phyloP scores from a whole-genome alignment of 257 asterid genomes.

The Solanum arcanum region DNA sequence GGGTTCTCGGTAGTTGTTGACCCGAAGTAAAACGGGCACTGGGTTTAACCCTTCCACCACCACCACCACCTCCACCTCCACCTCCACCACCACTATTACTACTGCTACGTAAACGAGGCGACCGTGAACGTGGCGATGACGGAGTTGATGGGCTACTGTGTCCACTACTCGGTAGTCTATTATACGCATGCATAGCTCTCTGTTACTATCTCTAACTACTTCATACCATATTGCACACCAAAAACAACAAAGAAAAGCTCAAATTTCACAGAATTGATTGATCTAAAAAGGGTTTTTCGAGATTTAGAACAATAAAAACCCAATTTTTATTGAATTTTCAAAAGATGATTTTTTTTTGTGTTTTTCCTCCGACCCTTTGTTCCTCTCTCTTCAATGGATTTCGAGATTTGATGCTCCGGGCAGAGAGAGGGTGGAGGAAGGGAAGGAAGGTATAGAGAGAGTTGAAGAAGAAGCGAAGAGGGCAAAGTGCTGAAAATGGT shows the following conservation, averaged over 20 bases:
- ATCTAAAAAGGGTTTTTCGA: neutral
- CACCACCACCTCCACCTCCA: neutral
- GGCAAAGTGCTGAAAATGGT: neutral
- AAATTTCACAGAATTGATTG: neutral
- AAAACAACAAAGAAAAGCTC: neutral
- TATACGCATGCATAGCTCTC: conserved; percentile 78
- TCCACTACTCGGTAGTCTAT: conserved; percentile 95
- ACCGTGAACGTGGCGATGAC: conserved; percentile 75
- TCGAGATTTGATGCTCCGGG: neutral
- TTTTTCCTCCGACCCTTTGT: neutral
- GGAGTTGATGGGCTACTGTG: conserved; percentile 83
- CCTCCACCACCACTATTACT: neutral
- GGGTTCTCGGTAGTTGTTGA: conserved; percentile 38
- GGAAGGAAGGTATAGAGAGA: neutral
- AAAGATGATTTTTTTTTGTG: neutral
- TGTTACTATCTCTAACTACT: conserved; percentile 4
- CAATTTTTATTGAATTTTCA: neutral
- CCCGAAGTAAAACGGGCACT: conserved; percentile 24
- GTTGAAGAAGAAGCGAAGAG: neutral
- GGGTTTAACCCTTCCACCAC: conserved; percentile 15
- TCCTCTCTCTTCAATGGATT: neutral
- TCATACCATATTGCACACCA: conserved; percentile 21
- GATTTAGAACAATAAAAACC: neutral
- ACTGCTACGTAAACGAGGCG: conserved; percentile 39
- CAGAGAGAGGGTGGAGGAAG: neutral